Evolutionary conservation across 148 eudicot genomes (phyloP), one percentile per base, ranked within the genome.

Genomic region (Diospyros kaki): DNA sequence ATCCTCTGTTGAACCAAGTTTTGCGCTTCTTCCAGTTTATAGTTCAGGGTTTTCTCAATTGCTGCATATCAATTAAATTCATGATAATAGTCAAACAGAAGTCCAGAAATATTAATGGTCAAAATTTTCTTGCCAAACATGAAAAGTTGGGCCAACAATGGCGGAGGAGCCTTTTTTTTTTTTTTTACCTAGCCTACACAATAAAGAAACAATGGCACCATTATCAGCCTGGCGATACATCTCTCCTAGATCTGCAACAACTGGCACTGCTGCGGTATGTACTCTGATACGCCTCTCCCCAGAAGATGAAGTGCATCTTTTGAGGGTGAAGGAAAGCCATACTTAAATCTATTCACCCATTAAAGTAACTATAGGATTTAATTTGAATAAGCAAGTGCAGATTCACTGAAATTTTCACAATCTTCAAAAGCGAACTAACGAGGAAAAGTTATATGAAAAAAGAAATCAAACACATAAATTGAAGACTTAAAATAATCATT

Each of bases 201-300:
- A 80, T 79, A 95, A 78, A 59, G 99, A 90, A 78, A 91, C 86
- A 74, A 93, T 70, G 56, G 99, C 98, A 71, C 99, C 98, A 76
- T 90, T 87, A 80, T 95, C 98, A 63, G 99, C 97, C 68, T 75
- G 91, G 69, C 91, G 96, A 66, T 95, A 92, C 99, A 95, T 95
- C 77, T 95, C 99, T 79, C 92, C 92, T 4, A 95, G 84, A 75
- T 95, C 96, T 69, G 91, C 52, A 79, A 92, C 99, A 77, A 95
- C 96, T 60, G 99, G 97, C 69, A 91, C 96, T 41, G 93, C 96
- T n/a, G 97, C 93, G 28, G 99, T 95, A 83, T 92, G 99, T 61
- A 95, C 97, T 81, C 99, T 89, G 74, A 95, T 92, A 73, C 99
- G 96, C 78, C 99, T 89, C 88, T 95, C 99, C 84, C 99, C 99